Conservation (phyloP, 2,329 filamentous ascomycete genomes). For the Aspergillus viridinutans region DNA sequence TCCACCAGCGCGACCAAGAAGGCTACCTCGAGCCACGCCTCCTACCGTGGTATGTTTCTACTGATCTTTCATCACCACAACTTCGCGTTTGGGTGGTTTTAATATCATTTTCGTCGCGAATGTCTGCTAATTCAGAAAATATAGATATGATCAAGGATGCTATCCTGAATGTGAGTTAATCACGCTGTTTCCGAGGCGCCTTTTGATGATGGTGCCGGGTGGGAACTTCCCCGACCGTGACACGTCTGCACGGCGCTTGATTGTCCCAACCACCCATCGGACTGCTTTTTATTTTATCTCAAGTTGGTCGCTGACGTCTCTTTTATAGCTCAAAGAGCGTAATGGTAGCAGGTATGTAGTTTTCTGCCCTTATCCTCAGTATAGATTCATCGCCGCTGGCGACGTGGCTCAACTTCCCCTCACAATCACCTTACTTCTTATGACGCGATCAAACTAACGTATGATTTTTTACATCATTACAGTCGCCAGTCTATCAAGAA, state of each 20-base stretch:
- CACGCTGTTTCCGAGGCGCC: slow-evolving; percentile 45
- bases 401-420: slow-evolving; percentile 14
- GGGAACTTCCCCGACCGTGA: slow-evolving; percentile 33
- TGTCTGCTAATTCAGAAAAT: slow-evolving; percentile 48
- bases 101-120: slow-evolving; percentile 47
- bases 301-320: slow-evolving; percentile 46
- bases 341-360: slow-evolving; percentile 63
- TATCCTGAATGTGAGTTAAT: slow-evolving; percentile 64
- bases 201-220: slow-evolving; percentile 35
- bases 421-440: slow-evolving; percentile 6
- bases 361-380: slow-evolving; percentile 16
- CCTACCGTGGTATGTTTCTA: slow-evolving; percentile 61
- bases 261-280: slow-evolving; percentile 22
- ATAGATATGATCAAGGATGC: slow-evolving; percentile 71
- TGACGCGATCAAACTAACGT: slow-evolving; percentile 27
- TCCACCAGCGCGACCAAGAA: slow-evolving; percentile 55
- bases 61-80: slow-evolving; percentile 41
- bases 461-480: slow-evolving; percentile 18
- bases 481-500: slow-evolving; percentile 72
- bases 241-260: slow-evolving; percentile 25
- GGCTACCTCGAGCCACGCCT: slow-evolving; percentile 55
- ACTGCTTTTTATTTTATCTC: slow-evolving; percentile 18
- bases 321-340: slow-evolving; percentile 62
- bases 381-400: slow-evolving; percentile 9
- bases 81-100: slow-evolving; percentile 42